Conservation (phyloP, 1,284 basidiomycete species). For the Malassezia equina region DNA sequence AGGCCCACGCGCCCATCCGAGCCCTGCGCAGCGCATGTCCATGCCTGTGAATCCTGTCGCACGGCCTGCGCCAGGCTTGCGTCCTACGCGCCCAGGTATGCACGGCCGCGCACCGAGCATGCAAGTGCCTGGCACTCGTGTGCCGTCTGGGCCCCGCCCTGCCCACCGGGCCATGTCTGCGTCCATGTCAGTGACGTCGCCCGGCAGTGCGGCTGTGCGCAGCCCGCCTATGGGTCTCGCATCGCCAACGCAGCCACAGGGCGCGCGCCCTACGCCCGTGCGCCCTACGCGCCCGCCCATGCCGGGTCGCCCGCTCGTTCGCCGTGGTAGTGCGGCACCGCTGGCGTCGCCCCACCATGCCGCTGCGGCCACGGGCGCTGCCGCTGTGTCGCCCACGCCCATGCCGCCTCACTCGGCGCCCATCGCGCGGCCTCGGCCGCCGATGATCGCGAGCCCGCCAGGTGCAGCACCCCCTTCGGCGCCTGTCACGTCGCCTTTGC, state of each 20-base stretch:
- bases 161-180: neutral
- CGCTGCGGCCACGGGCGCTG: too few relatives aligned
- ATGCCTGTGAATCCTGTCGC: conserved; percentile 26
- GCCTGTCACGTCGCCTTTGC: conserved; percentile 36
- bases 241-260: neutral
- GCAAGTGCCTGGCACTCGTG: conserved; percentile 1
- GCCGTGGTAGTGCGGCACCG: neutral
- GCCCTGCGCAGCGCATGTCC: conserved; percentile 41
- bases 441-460: neutral
- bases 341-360: neutral
- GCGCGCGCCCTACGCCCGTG: neutral
- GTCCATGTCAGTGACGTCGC: neutral
- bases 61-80: neutral
- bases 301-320: neutral
- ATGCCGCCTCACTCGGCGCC: neutral
- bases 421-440: neutral
- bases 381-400: neutral
- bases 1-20: conserved; percentile 37
- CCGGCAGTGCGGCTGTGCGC: conserved; percentile 8
- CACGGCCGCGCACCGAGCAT: conserved; percentile 2
- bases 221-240: neutral
- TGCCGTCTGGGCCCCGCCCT: neutral
- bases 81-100: neutral
- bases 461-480: conserved; percentile 6
- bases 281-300: neutral